Base-by-base conservation (phyloP, 2,329 filamentous ascomycete species). In the Arthroderma sp. region DNA sequence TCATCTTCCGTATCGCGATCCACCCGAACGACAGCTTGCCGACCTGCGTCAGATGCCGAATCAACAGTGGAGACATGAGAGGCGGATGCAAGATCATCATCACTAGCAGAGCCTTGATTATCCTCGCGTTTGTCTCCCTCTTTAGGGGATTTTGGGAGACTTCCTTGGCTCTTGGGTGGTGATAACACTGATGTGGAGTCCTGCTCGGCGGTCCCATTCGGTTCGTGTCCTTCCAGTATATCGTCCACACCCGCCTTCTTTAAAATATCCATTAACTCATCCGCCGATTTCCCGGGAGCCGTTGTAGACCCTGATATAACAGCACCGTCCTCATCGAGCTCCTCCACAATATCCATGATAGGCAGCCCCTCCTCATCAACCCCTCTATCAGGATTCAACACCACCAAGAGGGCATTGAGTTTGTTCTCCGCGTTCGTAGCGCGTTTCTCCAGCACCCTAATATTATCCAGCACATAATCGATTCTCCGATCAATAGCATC, bases 281-380 rank as follows among this genome's bases (percentile, higher is more conserved):
- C 70, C 11, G 83, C 75, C 9, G 74, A 68, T 43, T 81, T 76
- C 5, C 80, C 81, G 0, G 86, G 82, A n/a, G 68, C 75, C 33
- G 78, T 76, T 29, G 82, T 66, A 45, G 69, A 75, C 53, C 74
- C 78, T 0, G 77, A 83, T 41, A 94, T 63, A 3, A 96, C 75
- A 56, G 94, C 91, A 45, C 81, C 91, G 7, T 94, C 77, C 6
- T 95, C 88, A 57, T 96, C 91, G 27, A 96, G 70, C 65, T 94
- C 79, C 63, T 98, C 91, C 44, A 86, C 71, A 52, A 98, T 96
- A 55, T 96, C 91, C 30, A 83, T 88, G 47, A 96, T 75, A 0
- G 87, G 84, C 42, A 87, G 68, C 1, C 79, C 81, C 48, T 83
- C 78, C 43, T 69, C 70, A 38, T 73, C 69, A 15, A 48, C 29